Evolutionary conservation across 2,329 filamentous ascomycete species (phyloP), one percentile per base, ranked within the genome.

Genomic region (Exophiala oligosperma): DNA sequence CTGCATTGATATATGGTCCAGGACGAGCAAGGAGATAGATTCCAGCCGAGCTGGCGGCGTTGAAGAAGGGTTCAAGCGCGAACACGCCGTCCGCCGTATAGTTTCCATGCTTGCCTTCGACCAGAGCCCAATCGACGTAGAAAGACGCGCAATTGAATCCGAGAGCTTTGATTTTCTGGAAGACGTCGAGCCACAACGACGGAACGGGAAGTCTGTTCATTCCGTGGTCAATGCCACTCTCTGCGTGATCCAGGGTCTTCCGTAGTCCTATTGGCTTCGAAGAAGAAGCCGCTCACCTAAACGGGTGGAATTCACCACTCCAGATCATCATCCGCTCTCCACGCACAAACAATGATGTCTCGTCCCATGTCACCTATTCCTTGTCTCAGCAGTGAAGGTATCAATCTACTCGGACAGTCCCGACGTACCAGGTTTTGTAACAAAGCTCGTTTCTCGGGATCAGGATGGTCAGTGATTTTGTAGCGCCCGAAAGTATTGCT

Each of bases 71-170:
- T 63, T 90, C 82, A 3, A 90, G 77, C 12, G 82, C 85, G 66
- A 92, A 90, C 14, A 92, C 79, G 0, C 89, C 90, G 1, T 90
- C 84, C 1, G 85, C 87, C 7, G 77, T 78, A 67, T 91, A 92
- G 2, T 84, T 77, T 1, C 89, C 90, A 0, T 79, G 85, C 59
- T 87, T 86, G 2, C 88, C 89, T 70, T 94, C 90, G 0, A 91
- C 72, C 2, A 93, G 75, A 2, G 87, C 88, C 91, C 90, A 95
- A 66, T 92, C 82, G 5, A 87, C 79, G 67, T 93, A 93, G 71
- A 92, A 91, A 0, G 88, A 91, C 1, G 92, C 87, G 46, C 84
- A 82, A 66, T 89, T 93, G 74, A 91, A 92, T 0, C 91, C 91
- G 1, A 92, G 74, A 0, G 89, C 87, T 72, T 89, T 92, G 71